These are phyloP conservation scores for Orbilia quercus DNA, from an alignment of 2,329 filamentous ascomycete species.

Conservation along the genomic window DNA sequence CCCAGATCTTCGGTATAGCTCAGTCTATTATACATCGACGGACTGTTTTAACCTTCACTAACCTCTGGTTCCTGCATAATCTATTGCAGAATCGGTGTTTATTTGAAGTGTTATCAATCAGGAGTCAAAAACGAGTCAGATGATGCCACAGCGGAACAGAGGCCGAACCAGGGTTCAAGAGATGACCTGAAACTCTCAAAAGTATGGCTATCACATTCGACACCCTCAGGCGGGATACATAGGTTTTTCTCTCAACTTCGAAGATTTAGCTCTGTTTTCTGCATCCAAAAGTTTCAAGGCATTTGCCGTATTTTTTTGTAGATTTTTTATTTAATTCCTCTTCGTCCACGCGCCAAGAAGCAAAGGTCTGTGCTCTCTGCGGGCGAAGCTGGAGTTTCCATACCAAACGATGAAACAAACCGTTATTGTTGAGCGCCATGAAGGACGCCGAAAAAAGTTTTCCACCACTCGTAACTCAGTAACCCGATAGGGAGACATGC, in stretches of 20 bases:
- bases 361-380: conserved; percentile 40
- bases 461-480: conserved; percentile 46
- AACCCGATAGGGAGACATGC: conserved; percentile 54
- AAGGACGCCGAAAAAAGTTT: conserved; percentile 1
- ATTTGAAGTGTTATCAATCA: conserved; percentile 40
- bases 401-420: conserved; percentile 55
- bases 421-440: conserved; percentile 45
- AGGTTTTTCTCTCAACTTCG: conserved; percentile 34
- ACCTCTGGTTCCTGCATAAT: conserved; percentile 54
- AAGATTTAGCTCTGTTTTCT: conserved; percentile 12
- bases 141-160: conserved; percentile 40
- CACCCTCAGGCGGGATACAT: conserved; percentile 36
- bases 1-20: conserved; percentile 57
- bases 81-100: conserved; percentile 50
- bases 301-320: conserved; percentile 32
- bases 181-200: conserved; percentile 54
- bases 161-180: conserved; percentile 18
- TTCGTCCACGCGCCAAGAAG: conserved; percentile 20
- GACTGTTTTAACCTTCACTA: conserved; percentile 47
- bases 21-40: conserved; percentile 52
- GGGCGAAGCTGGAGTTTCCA: conserved; percentile 15
- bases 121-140: conserved; percentile 49
- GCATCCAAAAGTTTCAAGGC: conserved; percentile 45
- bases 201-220: conserved; percentile 51
- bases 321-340: background rate